Evolutionary conservation across 2,329 filamentous ascomycete species (phyloP).

Genomic region (Apiospora phragmitis): DNA sequence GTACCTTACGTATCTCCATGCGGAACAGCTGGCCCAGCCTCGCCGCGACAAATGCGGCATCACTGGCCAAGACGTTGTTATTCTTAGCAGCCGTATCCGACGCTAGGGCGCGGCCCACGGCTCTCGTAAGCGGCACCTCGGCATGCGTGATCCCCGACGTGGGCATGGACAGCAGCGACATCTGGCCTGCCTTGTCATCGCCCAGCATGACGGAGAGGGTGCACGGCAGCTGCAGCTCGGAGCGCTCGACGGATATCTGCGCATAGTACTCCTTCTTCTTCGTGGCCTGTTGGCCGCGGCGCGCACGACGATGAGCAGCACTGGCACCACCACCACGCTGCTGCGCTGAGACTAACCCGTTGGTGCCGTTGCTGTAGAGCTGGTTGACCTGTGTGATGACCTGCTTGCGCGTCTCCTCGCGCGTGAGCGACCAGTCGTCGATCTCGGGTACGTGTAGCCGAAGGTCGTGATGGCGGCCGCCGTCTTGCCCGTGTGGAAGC

Average conservation of each 20-base stretch:
- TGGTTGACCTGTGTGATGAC: slow-evolving; percentile 60
- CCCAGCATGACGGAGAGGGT: slow-evolving; percentile 36
- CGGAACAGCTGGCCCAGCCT: slow-evolving; percentile 6
- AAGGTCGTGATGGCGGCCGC: slow-evolving; percentile 32
- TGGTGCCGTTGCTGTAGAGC: slow-evolving; percentile 40
- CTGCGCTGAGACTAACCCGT: not conserved
- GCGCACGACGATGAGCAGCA: not conserved
- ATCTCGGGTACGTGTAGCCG: slow-evolving; percentile 45
- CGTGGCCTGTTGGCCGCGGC: not conserved
- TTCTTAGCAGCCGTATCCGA: not conserved
- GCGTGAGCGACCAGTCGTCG: slow-evolving; percentile 51
- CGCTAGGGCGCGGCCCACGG: slow-evolving; percentile 3
- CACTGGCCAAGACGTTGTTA: not conserved
- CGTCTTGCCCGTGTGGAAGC: slow-evolving; percentile 43
- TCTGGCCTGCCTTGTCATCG: slow-evolving; percentile 30
- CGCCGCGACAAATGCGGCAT: not conserved
- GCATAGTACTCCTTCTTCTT: slow-evolving; percentile 37
- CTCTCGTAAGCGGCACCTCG: slow-evolving; percentile 31
- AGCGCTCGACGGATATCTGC: slow-evolving; percentile 37
- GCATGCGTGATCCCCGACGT: slow-evolving; percentile 31
- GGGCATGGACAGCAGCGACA: slow-evolving; percentile 40
- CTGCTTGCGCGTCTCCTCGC: slow-evolving; percentile 60
- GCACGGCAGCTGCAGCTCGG: slow-evolving; percentile 38
- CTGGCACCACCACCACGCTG: not conserved
- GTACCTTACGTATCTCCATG: slow-evolving; percentile 15